A percentile compares a stretch with the other conserved stretches of the same genome.
These are phyloP conservation scores for Russula vinacea DNA, from an alignment of 768 basidiomycete species.

Conservation along the genomic window DNA sequence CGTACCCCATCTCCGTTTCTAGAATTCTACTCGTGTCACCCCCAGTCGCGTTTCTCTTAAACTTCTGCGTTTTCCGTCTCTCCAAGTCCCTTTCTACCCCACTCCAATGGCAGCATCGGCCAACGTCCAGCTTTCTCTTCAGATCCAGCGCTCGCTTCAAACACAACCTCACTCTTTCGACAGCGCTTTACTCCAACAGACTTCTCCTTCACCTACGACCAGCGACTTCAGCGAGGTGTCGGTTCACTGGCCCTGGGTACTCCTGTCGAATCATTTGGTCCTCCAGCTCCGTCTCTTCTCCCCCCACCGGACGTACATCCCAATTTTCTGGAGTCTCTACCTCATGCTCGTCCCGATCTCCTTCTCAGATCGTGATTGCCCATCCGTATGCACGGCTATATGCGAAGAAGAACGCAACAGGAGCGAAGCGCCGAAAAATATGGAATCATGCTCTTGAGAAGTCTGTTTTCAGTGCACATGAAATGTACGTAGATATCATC, in stretches of 20 bases:
- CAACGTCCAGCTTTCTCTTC: conserved; percentile 20
- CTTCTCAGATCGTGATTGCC: conserved; percentile 40
- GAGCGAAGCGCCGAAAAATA: conserved; percentile 64
- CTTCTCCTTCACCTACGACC: conserved; percentile 27
- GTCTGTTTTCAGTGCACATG: conserved; percentile 59
- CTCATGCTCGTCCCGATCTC: conserved; percentile 5
- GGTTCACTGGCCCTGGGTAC: conserved; percentile 11
- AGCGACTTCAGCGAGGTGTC: conserved; percentile 28
- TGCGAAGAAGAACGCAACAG: conserved; percentile 52
- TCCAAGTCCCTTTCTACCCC: not conserved
- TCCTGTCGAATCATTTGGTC: conserved; percentile 24
- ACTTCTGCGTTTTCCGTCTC: conserved; percentile 4
- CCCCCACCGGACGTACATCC: conserved; percentile 20
- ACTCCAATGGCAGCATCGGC: conserved; percentile 13
- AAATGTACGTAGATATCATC: conserved; percentile 48
- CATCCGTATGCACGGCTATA: conserved; percentile 71
- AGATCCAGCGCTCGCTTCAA: conserved; percentile 19
- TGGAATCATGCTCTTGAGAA: conserved; percentile 81
- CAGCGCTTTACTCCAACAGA: conserved; percentile 11
- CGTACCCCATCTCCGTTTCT: conserved; percentile 23
- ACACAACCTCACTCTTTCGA: conserved; percentile 14
- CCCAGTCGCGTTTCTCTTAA: conserved; percentile 18
- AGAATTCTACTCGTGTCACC: conserved; percentile 12
- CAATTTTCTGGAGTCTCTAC: conserved; percentile 16
- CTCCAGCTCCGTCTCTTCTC: conserved; percentile 28